Evolutionary conservation across 23 red algal genomes (phyloP), one percentile per base, ranked within the genome.

Genomic region (Chondrus crispus): DNA sequence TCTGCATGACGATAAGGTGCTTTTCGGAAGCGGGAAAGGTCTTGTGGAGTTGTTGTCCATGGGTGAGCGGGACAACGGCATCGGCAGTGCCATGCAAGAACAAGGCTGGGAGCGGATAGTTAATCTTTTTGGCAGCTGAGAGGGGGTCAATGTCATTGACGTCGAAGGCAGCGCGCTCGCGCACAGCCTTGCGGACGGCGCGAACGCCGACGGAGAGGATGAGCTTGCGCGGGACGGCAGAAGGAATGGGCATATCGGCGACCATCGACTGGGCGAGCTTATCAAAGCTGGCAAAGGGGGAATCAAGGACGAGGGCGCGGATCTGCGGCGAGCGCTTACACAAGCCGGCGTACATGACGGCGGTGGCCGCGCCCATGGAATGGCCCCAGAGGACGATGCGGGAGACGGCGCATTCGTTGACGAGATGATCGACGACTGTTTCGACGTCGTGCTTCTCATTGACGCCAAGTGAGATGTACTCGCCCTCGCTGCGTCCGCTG

Each of bases 361-460:
- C 94, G 19, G 94, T 96, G 22, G 94, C 94, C 43, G 94, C 94
- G 40, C 94, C 94, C 94, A 96, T 96, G 30, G 73, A 84, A 62
- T 96, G 94, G 28, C 94, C 94, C 78, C 86, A 96, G 28, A 96
- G 43, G 13, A 90, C 81, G 13, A 96, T 76, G 35, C 76, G 54
- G n/a, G 64, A 62, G 64, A 81, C 85, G 43, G n/a, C 37, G 69
- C 75, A 51, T 13, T 55, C 51, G 5, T 57, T 72, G 76, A 82
- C 81, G 39, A 96, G 84, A 60, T 91, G 85, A 43, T 85, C 44
- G 4, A 96, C 81, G 46, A 88, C 94, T 33, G 89, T 87, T 19
- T 53, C 87, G 11, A 96, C 94, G 43, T 96, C 94, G 30, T 87
- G 48, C 8, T 81, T 62, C 55, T 96, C 94, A 50, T 80, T 84